These are phyloP conservation scores for Protea cynaroides DNA, from an alignment of 164 flowering plant species.

Conservation along the genomic window DNA sequence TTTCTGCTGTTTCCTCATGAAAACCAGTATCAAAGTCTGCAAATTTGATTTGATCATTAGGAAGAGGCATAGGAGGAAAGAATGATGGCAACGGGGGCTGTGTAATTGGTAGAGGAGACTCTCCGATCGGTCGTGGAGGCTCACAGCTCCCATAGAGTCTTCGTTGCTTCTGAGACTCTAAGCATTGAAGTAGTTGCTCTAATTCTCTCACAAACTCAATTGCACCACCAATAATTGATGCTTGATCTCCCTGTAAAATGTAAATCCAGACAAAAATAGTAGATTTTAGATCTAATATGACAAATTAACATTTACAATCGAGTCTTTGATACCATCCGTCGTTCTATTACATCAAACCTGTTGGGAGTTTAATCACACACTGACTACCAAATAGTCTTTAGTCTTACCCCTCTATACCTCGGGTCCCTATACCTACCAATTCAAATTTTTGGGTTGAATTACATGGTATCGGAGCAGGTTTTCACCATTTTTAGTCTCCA, in stretches of 20 bases:
- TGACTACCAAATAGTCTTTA: no score
- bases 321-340: no score
- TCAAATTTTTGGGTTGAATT: no score
- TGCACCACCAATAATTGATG: slow-evolving; percentile 95
- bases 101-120: slow-evolving; percentile 22
- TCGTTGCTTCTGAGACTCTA: slow-evolving; percentile 85
- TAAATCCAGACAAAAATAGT: neutral
- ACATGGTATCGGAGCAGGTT: no score
- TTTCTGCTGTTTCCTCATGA: slow-evolving; percentile 74
- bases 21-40: slow-evolving; percentile 37
- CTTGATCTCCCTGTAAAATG: slow-evolving; percentile 95
- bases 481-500: no score
- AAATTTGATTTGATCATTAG: slow-evolving; percentile 35
- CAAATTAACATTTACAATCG: no score
- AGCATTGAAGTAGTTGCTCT: slow-evolving; percentile 88
- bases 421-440: no score
- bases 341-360: no score
- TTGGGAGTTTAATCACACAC: no score
- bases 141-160: slow-evolving; percentile 40
- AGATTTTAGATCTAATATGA: neutral
- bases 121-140: slow-evolving; percentile 31
- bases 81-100: slow-evolving; percentile 31
- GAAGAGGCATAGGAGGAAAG: slow-evolving; percentile 32
- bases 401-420: no score
- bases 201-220: slow-evolving; percentile 93